A percentile compares a stretch with the other conserved stretches of the same genome.
Conservation (phyloP, 1,139 yeast species). For the Protomyces lactucae-debilis region DNA sequence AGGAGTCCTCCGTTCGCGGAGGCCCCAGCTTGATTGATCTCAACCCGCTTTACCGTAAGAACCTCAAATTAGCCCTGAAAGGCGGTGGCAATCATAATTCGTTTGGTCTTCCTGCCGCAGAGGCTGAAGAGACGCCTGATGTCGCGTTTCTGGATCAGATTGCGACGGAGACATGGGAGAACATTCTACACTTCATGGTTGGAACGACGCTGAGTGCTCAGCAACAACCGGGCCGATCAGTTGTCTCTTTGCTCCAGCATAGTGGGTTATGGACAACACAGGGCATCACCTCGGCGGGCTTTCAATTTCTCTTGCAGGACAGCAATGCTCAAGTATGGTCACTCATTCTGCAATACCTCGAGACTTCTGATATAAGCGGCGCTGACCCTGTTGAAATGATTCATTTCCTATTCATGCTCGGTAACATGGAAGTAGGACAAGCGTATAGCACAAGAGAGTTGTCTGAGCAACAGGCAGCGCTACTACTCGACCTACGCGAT, state of each 20-base stretch:
- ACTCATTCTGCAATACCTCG: constrained; percentile 73
- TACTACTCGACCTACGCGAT: constrained; percentile 85
- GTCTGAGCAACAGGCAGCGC: constrained; percentile 73
- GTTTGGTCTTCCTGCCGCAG: constrained; percentile 53
- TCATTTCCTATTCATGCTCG: constrained; percentile 86
- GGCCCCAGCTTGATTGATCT: constrained; percentile 47
- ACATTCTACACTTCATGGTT: constrained; percentile 93
- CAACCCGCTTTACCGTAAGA: constrained; percentile 67
- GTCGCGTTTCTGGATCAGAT: constrained; percentile 66
- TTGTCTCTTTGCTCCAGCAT: constrained; percentile 46
- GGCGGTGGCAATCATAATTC: constrained; percentile 58
- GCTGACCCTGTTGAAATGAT: constrained; percentile 97
- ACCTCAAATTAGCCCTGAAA: constrained; percentile 76
- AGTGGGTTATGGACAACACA: constrained; percentile 81
- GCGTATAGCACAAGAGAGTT: constrained; percentile 70
- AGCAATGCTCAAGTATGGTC: constrained; percentile 96
- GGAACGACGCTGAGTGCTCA: constrained; percentile 59
- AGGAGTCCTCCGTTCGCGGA: constrained; percentile 21
- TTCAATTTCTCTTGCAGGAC: constrained; percentile 87
- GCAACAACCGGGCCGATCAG: constrained; percentile 38
- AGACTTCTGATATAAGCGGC: constrained; percentile 72
- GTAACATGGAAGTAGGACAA: constrained; percentile 84
- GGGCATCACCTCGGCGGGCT: constrained; percentile 82
- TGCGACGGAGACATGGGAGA: constrained; percentile 88
- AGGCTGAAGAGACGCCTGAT: constrained; percentile 53